Evolutionary conservation across 371 early-diverging fungal genomes (phyloP).

Genomic region (Nematocida homosporus): DNA sequence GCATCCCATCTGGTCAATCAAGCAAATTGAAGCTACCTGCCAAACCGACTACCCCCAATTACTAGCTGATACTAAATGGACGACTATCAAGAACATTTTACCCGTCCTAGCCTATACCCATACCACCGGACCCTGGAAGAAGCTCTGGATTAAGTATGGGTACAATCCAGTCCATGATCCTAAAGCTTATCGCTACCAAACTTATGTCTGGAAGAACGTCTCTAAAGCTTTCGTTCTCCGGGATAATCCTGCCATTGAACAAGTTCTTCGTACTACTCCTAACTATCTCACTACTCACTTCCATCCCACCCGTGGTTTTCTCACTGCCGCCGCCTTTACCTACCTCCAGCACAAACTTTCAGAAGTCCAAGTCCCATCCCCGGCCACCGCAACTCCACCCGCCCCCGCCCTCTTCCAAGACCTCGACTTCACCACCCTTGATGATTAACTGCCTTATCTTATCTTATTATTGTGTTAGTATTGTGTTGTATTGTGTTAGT

Average conservation of each 20-base stretch:
- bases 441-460: background rate
- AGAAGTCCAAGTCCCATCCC: constrained; percentile 8
- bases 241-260: constrained; percentile 56
- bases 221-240: constrained; percentile 52
- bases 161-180: constrained; percentile 62
- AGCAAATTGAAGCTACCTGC: constrained; percentile 5
- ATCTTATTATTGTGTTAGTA: too few species aligned
- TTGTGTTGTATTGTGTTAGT: too few species aligned
- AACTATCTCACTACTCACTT: constrained; percentile 54
- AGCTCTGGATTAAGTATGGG: constrained; percentile 63
- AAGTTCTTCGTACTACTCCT: constrained; percentile 53
- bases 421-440: constrained; percentile 20
- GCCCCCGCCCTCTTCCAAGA: background rate
- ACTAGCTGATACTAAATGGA: constrained; percentile 18
- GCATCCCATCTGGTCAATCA: constrained; percentile 29
- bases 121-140: constrained; percentile 66
- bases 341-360: constrained; percentile 26
- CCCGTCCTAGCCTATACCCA: constrained; percentile 58
- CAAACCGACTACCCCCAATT: background rate
- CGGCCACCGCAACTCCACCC: background rate
- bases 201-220: constrained; percentile 50
- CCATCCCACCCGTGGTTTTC: constrained; percentile 57
- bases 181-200: constrained; percentile 63
- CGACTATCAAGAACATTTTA: constrained; percentile 58
- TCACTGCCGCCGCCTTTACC: constrained; percentile 28